A percentile compares a stretch with the other conserved stretches of the same genome.
These are phyloP conservation scores for Cucurbita ficifolia DNA, from an alignment of 306 rosid species.

Conservation along the genomic window DNA sequence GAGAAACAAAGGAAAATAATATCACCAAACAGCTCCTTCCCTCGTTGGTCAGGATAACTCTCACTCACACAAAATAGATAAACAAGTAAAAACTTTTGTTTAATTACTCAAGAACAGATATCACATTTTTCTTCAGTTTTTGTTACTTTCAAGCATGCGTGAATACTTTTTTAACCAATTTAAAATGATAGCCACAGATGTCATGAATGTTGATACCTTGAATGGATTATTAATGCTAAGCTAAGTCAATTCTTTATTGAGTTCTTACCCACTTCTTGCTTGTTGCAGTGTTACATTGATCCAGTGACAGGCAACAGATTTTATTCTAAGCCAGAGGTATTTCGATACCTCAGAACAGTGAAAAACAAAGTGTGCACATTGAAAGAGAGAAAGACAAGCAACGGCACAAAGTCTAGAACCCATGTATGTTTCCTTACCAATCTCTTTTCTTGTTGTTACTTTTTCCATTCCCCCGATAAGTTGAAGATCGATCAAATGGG, in stretches of 20 bases:
- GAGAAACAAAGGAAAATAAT: neutral
- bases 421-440: constrained; percentile 25
- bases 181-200: neutral
- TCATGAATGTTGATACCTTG: neutral
- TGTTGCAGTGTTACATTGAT: constrained; percentile 61
- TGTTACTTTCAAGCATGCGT: neutral
- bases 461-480: neutral
- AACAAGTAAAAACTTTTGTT: neutral
- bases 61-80: neutral
- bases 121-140: neutral
- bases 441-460: constrained; percentile 2
- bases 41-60: too few species aligned
- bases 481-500: neutral
- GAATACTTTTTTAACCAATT: neutral
- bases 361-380: constrained; percentile 18
- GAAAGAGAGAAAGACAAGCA: constrained; percentile 21
- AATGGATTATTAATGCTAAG: neutral
- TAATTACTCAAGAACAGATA: neutral
- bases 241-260: constrained; percentile 1
- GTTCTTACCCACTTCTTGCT: constrained; percentile 1
- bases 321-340: constrained; percentile 79
- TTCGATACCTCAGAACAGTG: constrained; percentile 45
- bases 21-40: too few species aligned
- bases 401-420: constrained; percentile 17
- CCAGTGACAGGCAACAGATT: constrained; percentile 42